These are phyloP conservation scores for Physaria fendleri DNA, from an alignment of 345 rosid species.

Conservation along the genomic window DNA sequence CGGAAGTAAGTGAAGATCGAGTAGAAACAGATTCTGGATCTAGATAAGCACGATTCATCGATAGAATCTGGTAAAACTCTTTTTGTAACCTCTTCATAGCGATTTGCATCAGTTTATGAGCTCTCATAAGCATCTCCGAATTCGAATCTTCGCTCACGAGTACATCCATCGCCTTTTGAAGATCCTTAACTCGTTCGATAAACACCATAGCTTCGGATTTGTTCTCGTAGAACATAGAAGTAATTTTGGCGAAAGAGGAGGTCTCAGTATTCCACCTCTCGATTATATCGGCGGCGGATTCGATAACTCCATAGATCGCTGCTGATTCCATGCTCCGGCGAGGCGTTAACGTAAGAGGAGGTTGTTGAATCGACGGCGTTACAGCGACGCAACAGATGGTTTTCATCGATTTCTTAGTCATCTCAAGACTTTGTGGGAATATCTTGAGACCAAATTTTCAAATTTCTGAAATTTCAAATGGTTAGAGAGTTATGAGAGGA, in stretches of 20 bases:
- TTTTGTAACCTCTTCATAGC: conserved; percentile 72
- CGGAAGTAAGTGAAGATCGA: conserved; percentile 50
- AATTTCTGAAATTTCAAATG: too few relatives aligned
- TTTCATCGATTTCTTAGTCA: conserved; percentile 34
- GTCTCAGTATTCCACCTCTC: conserved; percentile 49
- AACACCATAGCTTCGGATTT: conserved; percentile 54
- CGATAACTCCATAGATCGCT: conserved; percentile 31
- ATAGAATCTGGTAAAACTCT: conserved; percentile 70
- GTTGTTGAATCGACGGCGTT: conserved; percentile 8
- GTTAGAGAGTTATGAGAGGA: not conserved
- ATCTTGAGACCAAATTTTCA: not conserved
- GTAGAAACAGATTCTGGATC: conserved; percentile 73
- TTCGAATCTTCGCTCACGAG: conserved; percentile 24
- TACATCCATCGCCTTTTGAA: conserved; percentile 54
- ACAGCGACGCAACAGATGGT: conserved; percentile 34
- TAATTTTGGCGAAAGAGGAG: conserved; percentile 34
- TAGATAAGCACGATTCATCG: conserved; percentile 51
- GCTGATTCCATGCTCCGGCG: conserved; percentile 24
- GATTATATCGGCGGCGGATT: conserved; percentile 37
- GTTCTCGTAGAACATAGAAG: conserved; percentile 45
- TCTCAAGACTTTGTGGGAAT: not conserved
- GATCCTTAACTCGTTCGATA: conserved; percentile 41
- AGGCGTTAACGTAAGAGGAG: conserved; percentile 23
- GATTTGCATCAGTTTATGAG: conserved; percentile 50
- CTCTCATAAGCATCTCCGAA: conserved; percentile 38